Evolutionary conservation across 2,329 filamentous ascomycete genomes (phyloP).

Genomic region (Periconia digitata): DNA sequence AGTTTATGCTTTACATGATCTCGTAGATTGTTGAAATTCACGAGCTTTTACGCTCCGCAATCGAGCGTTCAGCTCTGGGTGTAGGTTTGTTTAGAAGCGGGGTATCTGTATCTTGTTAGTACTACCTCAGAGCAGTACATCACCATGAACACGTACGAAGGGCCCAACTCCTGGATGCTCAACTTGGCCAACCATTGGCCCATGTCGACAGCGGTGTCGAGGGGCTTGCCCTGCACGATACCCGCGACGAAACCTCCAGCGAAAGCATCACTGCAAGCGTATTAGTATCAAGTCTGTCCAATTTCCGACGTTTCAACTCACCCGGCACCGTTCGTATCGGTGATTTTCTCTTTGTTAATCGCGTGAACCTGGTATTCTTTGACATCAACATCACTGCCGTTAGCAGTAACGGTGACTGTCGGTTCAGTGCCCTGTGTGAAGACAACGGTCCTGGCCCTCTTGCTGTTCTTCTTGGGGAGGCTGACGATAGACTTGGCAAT

Average conservation of each 20-base stretch:
- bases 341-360: slow-evolving; percentile 77
- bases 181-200: slow-evolving; percentile 95
- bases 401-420: slow-evolving; percentile 76
- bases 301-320: slow-evolving; percentile 35
- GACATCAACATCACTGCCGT: slow-evolving; percentile 65
- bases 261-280: slow-evolving; percentile 74
- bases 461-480: slow-evolving; percentile 86
- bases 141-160: slow-evolving; percentile 83
- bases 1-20: slow-evolving; percentile 6
- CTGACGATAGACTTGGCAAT: slow-evolving; percentile 85
- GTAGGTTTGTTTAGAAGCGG: slow-evolving; percentile 46
- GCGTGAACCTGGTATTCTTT: slow-evolving; percentile 79
- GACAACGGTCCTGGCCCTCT: slow-evolving; percentile 82
- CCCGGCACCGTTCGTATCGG: slow-evolving; percentile 94
- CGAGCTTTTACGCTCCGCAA: slow-evolving; percentile 37
- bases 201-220: slow-evolving; percentile 81
- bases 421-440: slow-evolving; percentile 94
- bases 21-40: slow-evolving; percentile 46
- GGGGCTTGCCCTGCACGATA: slow-evolving; percentile 77
- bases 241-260: slow-evolving; percentile 92
- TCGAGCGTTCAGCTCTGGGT: slow-evolving; percentile 33
- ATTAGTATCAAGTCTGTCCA: slow-evolving; percentile 7
- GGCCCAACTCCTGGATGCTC: slow-evolving; percentile 92
- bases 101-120: slow-evolving; percentile 22
- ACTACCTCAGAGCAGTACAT: not conserved